These are phyloP conservation scores for Lasiodiplodia sp. DNA, from an alignment of 2,329 filamentous ascomycete genomes.

Conservation along the genomic window DNA sequence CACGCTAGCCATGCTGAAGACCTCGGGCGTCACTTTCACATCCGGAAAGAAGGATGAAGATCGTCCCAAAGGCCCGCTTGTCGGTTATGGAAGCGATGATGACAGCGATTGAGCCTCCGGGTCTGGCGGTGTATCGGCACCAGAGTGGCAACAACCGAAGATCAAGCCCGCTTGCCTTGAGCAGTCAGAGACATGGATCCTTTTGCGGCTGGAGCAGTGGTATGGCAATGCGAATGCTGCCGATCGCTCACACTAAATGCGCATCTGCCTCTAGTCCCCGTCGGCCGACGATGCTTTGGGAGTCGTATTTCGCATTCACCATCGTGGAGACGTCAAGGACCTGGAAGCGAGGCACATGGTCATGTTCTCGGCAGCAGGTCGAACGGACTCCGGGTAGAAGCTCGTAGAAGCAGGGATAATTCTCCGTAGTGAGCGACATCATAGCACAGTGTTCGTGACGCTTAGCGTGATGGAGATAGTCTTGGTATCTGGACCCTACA, in stretches of 20 bases:
- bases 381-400: background rate
- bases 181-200: background rate
- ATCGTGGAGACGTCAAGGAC: background rate
- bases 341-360: background rate
- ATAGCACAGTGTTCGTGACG: background rate
- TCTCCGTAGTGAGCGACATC: background rate
- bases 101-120: constrained; percentile 65
- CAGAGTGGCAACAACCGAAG: background rate
- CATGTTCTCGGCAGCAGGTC: background rate
- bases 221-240: background rate
- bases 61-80: constrained; percentile 72
- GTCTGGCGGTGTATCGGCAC: background rate
- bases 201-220: background rate
- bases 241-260: background rate
- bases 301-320: background rate
- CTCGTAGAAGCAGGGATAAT: background rate
- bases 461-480: background rate
- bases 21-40: constrained; percentile 57
- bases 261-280: background rate
- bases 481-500: background rate
- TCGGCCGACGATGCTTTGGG: background rate
- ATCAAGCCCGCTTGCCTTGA: background rate
- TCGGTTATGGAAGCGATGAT: constrained; percentile 89
- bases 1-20: constrained; percentile 80
- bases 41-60: constrained; percentile 62